A percentile compares a stretch with the other conserved stretches of the same genome.
Conservation (phyloP, 208 protist genomes). For the Phytomonas sp. region DNA sequence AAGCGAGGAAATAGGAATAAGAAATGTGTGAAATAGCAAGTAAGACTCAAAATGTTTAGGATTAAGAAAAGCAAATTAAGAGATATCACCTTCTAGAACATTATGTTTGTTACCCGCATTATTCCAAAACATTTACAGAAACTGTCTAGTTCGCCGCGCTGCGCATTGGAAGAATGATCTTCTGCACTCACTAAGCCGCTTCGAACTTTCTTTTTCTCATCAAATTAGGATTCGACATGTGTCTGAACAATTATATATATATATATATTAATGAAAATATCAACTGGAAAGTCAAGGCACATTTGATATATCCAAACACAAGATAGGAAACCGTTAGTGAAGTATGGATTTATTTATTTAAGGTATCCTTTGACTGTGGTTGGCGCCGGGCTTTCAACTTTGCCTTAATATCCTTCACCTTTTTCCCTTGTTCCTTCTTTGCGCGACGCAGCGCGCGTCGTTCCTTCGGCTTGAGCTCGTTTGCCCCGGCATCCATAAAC, state of each 20-base stretch:
- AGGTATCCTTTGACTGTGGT: too few species aligned
- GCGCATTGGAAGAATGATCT: neutral
- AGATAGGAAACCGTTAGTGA: too few species aligned
- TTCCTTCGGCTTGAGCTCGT: slow-evolving; percentile 66
- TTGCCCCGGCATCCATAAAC: slow-evolving; percentile 58
- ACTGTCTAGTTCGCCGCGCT: neutral
- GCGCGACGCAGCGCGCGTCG: slow-evolving; percentile 62
- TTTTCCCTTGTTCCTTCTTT: slow-evolving; percentile 55
- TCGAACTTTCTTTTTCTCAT: too few species aligned
- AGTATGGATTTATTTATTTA: too few species aligned
- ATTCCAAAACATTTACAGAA: slow-evolving; percentile 3
- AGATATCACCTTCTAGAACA: neutral
- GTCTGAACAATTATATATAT: too few species aligned
- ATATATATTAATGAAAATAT: too few species aligned
- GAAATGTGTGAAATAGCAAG: neutral
- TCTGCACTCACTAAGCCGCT: neutral
- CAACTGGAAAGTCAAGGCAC: too few species aligned
- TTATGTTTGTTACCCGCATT: neutral
- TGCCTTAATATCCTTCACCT: slow-evolving; percentile 30
- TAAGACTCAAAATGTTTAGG: neutral
- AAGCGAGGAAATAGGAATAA: slow-evolving; percentile 7
- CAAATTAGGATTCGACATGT: too few species aligned
- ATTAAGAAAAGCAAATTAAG: slow-evolving; percentile 7
- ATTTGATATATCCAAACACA: too few species aligned
- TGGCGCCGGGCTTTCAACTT: slow-evolving; percentile 2